Conservation (phyloP, 2,329 filamentous ascomycete species). For the Trichoderma asperellum region DNA sequence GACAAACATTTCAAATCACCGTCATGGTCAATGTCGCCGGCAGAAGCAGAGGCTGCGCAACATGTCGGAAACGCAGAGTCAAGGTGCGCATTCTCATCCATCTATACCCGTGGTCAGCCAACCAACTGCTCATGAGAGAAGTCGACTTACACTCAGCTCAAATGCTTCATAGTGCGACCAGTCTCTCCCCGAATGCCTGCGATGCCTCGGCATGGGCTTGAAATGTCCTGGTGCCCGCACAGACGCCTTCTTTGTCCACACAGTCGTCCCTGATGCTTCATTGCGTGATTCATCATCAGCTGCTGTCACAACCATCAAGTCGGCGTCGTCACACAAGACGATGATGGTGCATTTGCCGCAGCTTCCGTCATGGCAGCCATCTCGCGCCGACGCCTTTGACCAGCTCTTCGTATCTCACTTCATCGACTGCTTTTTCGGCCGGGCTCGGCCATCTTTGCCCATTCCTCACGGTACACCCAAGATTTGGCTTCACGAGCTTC, state of each 20-base stretch:
- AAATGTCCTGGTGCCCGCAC: slow-evolving; percentile 30
- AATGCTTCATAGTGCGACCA: slow-evolving; percentile 26
- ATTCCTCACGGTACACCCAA: not conserved
- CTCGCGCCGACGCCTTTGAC: slow-evolving; percentile 27
- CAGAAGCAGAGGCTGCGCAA: slow-evolving; percentile 31
- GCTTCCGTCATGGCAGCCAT: slow-evolving; percentile 14
- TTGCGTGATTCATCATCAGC: slow-evolving; percentile 9
- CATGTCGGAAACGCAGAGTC: slow-evolving; percentile 29
- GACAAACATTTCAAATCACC: not conserved
- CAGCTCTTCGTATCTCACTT: slow-evolving; percentile 30
- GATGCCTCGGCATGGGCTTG: slow-evolving; percentile 24
- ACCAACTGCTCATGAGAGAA: not conserved
- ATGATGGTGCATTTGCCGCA: not conserved
- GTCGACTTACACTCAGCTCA: not conserved
- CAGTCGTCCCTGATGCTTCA: not conserved
- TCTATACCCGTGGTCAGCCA: not conserved
- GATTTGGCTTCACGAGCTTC: slow-evolving; percentile 29
- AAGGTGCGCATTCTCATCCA: slow-evolving; percentile 24
- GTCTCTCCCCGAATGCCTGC: slow-evolving; percentile 25
- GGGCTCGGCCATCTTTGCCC: not conserved
- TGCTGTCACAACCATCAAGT: not conserved
- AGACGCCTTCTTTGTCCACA: slow-evolving; percentile 28
- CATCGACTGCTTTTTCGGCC: slow-evolving; percentile 30
- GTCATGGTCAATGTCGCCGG: slow-evolving; percentile 32
- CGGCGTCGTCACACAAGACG: not conserved